Evolutionary conservation across 169 alveolate species (phyloP).

Genomic region (Theileria annulata): DNA sequence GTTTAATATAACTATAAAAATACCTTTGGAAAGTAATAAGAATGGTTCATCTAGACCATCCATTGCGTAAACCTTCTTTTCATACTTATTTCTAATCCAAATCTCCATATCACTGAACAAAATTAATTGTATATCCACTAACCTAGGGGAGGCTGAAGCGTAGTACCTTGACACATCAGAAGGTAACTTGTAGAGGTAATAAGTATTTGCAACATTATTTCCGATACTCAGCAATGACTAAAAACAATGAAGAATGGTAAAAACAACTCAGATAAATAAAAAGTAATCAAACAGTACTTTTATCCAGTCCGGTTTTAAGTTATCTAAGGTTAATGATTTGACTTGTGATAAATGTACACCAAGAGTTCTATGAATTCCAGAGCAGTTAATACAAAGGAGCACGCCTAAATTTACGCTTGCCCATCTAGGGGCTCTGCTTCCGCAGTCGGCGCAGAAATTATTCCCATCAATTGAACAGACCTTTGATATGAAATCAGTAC

Average conservation of each 20-base stretch:
- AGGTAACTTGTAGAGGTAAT: conserved; percentile 73
- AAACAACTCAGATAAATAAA: conserved; percentile 24
- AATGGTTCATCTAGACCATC: conserved; percentile 71
- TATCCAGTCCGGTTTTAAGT: conserved; percentile 84
- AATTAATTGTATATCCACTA: background rate
- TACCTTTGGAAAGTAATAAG: conserved; percentile 49
- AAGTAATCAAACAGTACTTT: conserved; percentile 24
- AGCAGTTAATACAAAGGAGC: conserved; percentile 92
- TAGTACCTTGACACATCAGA: conserved; percentile 40
- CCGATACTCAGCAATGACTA: conserved; percentile 61
- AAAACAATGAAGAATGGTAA: background rate
- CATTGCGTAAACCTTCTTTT: conserved; percentile 75
- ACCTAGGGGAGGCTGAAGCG: conserved; percentile 41
- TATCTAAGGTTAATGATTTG: conserved; percentile 91
- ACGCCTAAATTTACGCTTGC: conserved; percentile 93
- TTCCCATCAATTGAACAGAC: conserved; percentile 82
- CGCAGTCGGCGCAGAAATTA: conserved; percentile 95
- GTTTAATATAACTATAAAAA: too few relatives aligned
- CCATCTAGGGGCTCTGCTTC: conserved; percentile 94
- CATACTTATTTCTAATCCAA: conserved; percentile 85
- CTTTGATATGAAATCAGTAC: conserved; percentile 63
- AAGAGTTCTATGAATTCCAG: conserved; percentile 94
- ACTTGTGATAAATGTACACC: conserved; percentile 94
- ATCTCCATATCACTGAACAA: conserved; percentile 74
- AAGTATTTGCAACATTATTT: conserved; percentile 70